Percentiles rank a stretch among this genome's conserved stretches.
Evolutionary conservation across 2,329 filamentous ascomycete genomes (phyloP).

Genomic region (Ophiostoma himal-ulmi): DNA sequence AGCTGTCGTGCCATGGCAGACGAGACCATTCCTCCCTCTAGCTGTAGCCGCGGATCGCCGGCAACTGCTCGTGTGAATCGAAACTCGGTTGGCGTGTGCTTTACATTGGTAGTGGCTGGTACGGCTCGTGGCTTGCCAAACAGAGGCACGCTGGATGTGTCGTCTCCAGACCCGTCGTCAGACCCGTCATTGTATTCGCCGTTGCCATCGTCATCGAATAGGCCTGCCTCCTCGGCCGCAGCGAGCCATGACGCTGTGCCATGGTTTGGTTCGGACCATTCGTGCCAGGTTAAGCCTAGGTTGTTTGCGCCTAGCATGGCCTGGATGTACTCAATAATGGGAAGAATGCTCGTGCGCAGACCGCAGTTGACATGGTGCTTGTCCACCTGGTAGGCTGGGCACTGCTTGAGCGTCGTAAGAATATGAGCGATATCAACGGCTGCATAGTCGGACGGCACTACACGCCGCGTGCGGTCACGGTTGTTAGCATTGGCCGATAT

Average conservation of each 20-base stretch:
- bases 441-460: slow-evolving; percentile 12
- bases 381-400: slow-evolving; percentile 68
- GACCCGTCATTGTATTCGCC: slow-evolving; percentile 20
- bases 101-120: not conserved
- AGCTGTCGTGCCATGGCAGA: slow-evolving; percentile 48
- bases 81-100: slow-evolving; percentile 34
- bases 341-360: slow-evolving; percentile 57
- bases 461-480: not conserved
- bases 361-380: slow-evolving; percentile 69
- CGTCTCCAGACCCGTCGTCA: slow-evolving; percentile 9
- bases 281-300: slow-evolving; percentile 40
- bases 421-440: slow-evolving; percentile 55
- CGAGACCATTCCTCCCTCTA: slow-evolving; percentile 44
- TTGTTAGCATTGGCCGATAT: not conserved
- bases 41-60: slow-evolving; percentile 45
- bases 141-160: not conserved
- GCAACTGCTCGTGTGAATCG: slow-evolving; percentile 47
- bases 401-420: slow-evolving; percentile 57
- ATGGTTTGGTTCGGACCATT: slow-evolving; percentile 42
- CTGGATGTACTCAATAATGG: slow-evolving; percentile 60
- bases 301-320: slow-evolving; percentile 47
- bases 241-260: slow-evolving; percentile 22
- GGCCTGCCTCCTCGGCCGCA: slow-evolving; percentile 24
- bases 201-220: slow-evolving; percentile 25
- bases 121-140: slow-evolving; percentile 19